phyloP scores from a whole-genome alignment of 2,329 filamentous ascomycete genomes.

The Chrysoporthe puriensis region DNA sequence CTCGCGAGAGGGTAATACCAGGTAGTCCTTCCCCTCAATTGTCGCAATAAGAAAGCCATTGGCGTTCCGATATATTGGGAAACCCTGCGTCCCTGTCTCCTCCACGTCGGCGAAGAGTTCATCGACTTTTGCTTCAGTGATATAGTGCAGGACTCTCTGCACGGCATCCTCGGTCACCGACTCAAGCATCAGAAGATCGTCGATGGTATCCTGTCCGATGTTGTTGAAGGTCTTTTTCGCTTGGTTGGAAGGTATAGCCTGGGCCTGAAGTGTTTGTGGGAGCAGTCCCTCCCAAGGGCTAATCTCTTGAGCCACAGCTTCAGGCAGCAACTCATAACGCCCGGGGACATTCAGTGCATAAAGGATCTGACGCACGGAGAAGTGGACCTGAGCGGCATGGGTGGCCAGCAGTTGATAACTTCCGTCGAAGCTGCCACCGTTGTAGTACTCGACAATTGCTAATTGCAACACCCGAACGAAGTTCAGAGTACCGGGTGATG shows the following conservation, averaged over 20 bases:
- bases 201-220: neutral
- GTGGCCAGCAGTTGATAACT: neutral
- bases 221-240: neutral
- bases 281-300: neutral
- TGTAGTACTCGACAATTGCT: neutral
- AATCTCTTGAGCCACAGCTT: neutral
- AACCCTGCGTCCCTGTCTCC: neutral
- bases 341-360: conserved; percentile 6
- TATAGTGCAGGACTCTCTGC: neutral
- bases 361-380: conserved; percentile 3
- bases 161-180: neutral
- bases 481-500: neutral
- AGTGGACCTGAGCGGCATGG: neutral
- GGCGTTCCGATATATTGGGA: neutral
- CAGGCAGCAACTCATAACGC: neutral
- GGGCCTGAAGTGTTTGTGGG: neutral
- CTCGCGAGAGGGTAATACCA: neutral
- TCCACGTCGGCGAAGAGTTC: conserved; percentile 6
- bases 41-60: neutral
- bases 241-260: neutral
- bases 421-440: neutral
- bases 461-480: neutral
- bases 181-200: neutral
- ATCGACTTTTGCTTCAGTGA: neutral
- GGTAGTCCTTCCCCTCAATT: neutral